Evolutionary conservation across 805 yeast genomes (phyloP).

Genomic region (Metschnikowia peoriensis): DNA sequence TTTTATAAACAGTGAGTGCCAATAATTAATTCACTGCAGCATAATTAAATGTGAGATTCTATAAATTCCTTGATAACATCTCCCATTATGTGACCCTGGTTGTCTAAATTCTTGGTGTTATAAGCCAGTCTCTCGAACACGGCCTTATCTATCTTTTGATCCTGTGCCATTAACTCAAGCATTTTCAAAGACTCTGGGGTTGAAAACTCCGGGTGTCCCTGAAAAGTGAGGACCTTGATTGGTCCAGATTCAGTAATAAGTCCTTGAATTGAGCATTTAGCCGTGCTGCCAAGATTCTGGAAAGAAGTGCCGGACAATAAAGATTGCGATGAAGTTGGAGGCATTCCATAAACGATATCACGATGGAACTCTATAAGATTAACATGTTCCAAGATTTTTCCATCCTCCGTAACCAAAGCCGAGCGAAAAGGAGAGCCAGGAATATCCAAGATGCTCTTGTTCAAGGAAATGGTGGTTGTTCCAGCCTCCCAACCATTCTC

Average conservation of each 20-base stretch:
- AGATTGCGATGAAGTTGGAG: constrained; percentile 29
- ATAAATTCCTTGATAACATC: constrained; percentile 36
- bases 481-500: constrained; percentile 76
- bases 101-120: constrained; percentile 29
- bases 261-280: constrained; percentile 65
- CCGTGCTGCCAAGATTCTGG: constrained; percentile 50
- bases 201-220: constrained; percentile 87
- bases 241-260: constrained; percentile 46
- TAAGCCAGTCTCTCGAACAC: constrained; percentile 28
- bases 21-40: not conserved
- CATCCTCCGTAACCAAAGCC: constrained; percentile 41
- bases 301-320: constrained; percentile 25
- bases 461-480: constrained; percentile 47
- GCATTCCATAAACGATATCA: constrained; percentile 39
- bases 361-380: constrained; percentile 39
- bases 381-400: constrained; percentile 50
- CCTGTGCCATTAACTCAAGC: constrained; percentile 20
- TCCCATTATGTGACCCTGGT: constrained; percentile 42
- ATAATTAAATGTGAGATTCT: constrained; percentile 9
- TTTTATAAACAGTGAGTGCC: not conserved
- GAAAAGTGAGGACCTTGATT: constrained; percentile 60
- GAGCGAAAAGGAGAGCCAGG: constrained; percentile 23
- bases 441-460: constrained; percentile 35
- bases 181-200: constrained; percentile 30
- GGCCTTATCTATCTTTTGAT: constrained; percentile 22